phyloP scores from a whole-genome alignment of 768 basidiomycete genomes.

The Peribolospora kevripleyi region DNA sequence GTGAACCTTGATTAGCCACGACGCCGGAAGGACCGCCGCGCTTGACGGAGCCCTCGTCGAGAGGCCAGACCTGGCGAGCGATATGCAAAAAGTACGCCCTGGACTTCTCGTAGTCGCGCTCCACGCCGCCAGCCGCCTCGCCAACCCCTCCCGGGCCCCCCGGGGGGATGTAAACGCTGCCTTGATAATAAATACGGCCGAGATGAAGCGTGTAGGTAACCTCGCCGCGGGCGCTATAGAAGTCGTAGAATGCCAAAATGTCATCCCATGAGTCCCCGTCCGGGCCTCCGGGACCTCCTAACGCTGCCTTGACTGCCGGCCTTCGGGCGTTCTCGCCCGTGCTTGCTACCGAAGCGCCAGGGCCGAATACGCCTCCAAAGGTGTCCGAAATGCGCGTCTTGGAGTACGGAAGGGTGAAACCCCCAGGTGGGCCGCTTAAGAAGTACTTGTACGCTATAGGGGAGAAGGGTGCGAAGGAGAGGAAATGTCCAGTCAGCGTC shows the following conservation, averaged over 20 bases:
- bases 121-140: constrained; percentile 74
- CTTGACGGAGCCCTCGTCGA: constrained; percentile 24
- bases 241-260: constrained; percentile 27
- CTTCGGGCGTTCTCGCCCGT: constrained; percentile 47
- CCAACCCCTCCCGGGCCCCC: constrained; percentile 63
- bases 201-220: constrained; percentile 70
- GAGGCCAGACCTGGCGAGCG: constrained; percentile 65
- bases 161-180: constrained; percentile 54
- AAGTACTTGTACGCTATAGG: constrained; percentile 47
- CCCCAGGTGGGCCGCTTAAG: constrained; percentile 69
- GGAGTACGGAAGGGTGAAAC: constrained; percentile 56
- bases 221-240: constrained; percentile 82
- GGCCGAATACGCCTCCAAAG: constrained; percentile 77
- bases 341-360: constrained; percentile 78
- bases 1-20: constrained; percentile 6
- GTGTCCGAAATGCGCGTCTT: constrained; percentile 67
- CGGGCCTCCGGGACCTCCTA: constrained; percentile 68
- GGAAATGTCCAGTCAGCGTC: neutral
- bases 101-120: constrained; percentile 51
- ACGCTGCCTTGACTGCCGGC: constrained; percentile 58
- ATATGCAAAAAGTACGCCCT: constrained; percentile 61
- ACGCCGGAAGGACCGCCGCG: neutral
- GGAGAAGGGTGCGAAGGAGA: constrained; percentile 1
- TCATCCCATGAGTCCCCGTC: constrained; percentile 12
- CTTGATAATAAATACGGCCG: constrained; percentile 90